Conservation (phyloP, 441 rosid species). For the Populus tomentosa region DNA sequence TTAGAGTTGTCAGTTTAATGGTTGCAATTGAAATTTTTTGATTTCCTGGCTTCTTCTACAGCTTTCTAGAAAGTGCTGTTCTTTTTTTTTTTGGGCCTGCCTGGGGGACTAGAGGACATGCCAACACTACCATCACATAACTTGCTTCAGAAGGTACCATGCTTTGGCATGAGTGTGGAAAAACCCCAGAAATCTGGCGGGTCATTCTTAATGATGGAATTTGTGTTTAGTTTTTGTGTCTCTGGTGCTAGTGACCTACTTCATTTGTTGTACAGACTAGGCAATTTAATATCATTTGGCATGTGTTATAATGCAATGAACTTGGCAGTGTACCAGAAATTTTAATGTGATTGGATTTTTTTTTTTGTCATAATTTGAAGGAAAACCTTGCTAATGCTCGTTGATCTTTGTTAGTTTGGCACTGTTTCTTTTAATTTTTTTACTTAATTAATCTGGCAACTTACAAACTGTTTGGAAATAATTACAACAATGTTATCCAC, state of each 20-base stretch:
- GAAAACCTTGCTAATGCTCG: neutral
- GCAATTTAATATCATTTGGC: neutral
- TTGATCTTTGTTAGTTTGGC: neutral
- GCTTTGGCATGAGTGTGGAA: neutral
- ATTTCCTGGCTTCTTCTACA: neutral
- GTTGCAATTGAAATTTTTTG: neutral
- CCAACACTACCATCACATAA: neutral
- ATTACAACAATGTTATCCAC: neutral
- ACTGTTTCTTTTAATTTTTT: neutral
- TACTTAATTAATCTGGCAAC: neutral
- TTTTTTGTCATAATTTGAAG: neutral
- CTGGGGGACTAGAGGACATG: neutral
- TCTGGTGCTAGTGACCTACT: neutral
- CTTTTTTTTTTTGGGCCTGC: neutral
- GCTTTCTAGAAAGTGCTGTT: neutral
- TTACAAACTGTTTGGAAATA: neutral
- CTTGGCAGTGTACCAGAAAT: neutral
- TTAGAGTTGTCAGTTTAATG: neutral
- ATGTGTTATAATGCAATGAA: neutral
- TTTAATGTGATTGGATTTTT: neutral
- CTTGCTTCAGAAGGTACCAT: neutral
- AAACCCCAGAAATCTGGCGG: neutral
- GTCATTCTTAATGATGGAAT: neutral
- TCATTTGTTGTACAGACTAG: neutral
- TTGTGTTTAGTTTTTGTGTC: neutral